Percentiles rank a stretch among this genome's conserved stretches.
Evolutionary conservation across 495 filamentous ascomycete genomes (phyloP).

Genomic region (Ramalina peruviana): DNA sequence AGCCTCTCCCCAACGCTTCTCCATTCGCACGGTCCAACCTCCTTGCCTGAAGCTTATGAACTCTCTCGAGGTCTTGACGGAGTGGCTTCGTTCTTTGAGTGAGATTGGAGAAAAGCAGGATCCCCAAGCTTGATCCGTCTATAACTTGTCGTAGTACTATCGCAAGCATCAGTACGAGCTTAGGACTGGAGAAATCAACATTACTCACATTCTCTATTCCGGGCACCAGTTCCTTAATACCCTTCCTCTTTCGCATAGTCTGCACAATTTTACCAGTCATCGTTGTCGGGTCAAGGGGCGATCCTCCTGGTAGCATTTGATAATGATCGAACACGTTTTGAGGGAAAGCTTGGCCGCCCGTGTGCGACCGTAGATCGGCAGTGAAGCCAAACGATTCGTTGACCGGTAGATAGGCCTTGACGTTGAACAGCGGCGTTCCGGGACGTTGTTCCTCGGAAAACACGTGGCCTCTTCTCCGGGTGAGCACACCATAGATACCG

Average conservation of each 20-base stretch:
- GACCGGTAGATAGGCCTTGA: slow-evolving; percentile 98
- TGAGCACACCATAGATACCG: slow-evolving; percentile 99
- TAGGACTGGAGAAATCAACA: not conserved
- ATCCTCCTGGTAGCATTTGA: slow-evolving; percentile 87
- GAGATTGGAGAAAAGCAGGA: not conserved
- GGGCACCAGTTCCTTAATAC: slow-evolving; percentile 89
- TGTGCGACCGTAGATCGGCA: slow-evolving; percentile 83
- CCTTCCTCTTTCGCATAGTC: slow-evolving; percentile 96
- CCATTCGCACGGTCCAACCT: not conserved
- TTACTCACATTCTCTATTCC: slow-evolving; percentile 83
- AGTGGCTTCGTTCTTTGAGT: not conserved
- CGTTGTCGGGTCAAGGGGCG: slow-evolving; percentile 69
- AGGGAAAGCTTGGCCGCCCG: slow-evolving; percentile 96
- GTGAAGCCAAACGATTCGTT: slow-evolving; percentile 99
- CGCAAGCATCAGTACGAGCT: slow-evolving; percentile 36
- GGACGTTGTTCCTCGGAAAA: slow-evolving; percentile 96
- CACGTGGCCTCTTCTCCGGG: slow-evolving; percentile 95
- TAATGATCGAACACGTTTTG: slow-evolving; percentile 98
- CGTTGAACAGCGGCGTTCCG: slow-evolving; percentile 96
- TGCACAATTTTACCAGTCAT: slow-evolving; percentile 77
- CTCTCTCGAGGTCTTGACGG: not conserved
- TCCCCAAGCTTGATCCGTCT: slow-evolving; percentile 21
- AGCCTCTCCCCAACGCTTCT: not conserved
- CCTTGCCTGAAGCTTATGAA: not conserved
- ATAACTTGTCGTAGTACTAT: slow-evolving; percentile 99